Base-by-base conservation (phyloP, 2,329 filamentous ascomycete genomes). In the Knufia petricola region DNA sequence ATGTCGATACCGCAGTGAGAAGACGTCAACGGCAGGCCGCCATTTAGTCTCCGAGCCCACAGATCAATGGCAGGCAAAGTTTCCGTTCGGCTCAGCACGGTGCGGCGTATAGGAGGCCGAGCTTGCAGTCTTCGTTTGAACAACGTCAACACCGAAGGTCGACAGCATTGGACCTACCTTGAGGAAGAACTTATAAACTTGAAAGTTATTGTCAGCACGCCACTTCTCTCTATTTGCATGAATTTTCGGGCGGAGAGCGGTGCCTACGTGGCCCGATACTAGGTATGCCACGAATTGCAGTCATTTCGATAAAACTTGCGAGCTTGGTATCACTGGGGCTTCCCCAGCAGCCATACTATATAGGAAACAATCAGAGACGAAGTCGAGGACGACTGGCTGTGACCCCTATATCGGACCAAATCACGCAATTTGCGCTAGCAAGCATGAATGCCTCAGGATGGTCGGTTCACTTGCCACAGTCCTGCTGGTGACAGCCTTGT, bases 1-100 rank as follows among this genome's bases (percentile, higher is more conserved):
- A 28, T 6, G 26, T 28, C 12, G 26, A 28, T 28, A 12, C 26
- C 26, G 26, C n/a, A n/a, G n/a, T n/a, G n/a, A n/a, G n/a, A n/a
- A n/a, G n/a, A n/a, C n/a, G n/a, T n/a, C n/a, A n/a, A n/a, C n/a
- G n/a, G n/a, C n/a, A n/a, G n/a, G n/a, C n/a, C n/a, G n/a, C n/a
- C n/a, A 15, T 47, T 47, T 47, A 47, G 44, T 47, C 32, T 47
- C 44, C 44, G 44, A 47, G 19, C 30, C n/a, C 31, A 3, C 3
- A 9, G 7, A 10, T 15, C 20, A 15, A n/a, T 23, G 34, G 44
- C 44, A 39, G 10, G 44, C 23, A 47, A 47, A 47, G 44, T 47
- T 20, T 39, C 44, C 44, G 44, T 7, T n/a, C 30, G 19, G 17
- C 24, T 4, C 9, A 4, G n/a, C 31, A 26, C 21, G 21, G 21